Evolutionary conservation across 2,329 filamentous ascomycete genomes (phyloP).

Genomic region (Bipolaris bicolor): DNA sequence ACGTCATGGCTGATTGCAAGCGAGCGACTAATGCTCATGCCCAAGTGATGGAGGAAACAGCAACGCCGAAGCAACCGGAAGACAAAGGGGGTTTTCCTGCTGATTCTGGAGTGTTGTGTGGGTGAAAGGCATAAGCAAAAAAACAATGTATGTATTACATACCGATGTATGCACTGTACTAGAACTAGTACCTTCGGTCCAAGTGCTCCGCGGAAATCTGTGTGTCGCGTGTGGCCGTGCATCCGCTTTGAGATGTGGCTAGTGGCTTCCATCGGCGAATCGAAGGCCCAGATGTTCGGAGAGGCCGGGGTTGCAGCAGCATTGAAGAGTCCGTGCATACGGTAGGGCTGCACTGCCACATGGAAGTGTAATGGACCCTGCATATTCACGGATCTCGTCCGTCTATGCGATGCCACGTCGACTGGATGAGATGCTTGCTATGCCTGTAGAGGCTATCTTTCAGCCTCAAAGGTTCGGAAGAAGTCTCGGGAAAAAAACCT

Average conservation of each 20-base stretch:
- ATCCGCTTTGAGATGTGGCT: slow-evolving; percentile 31
- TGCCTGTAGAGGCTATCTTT: slow-evolving; percentile 12
- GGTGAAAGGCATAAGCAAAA: no score
- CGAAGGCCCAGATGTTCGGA: slow-evolving; percentile 22
- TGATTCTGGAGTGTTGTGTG: not conserved
- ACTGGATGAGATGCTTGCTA: slow-evolving; percentile 16
- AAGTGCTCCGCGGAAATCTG: not conserved
- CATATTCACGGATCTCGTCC: slow-evolving; percentile 12
- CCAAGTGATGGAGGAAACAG: slow-evolving; percentile 3
- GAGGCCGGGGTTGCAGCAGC: slow-evolving; percentile 20
- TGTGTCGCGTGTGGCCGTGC: slow-evolving; percentile 9
- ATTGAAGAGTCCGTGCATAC: slow-evolving; percentile 15
- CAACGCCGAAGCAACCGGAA: slow-evolving; percentile 1
- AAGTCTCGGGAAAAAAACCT: slow-evolving; percentile 23
- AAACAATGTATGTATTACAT: no score
- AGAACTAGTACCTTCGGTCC: not conserved
- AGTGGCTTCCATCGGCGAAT: slow-evolving; percentile 22
- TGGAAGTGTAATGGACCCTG: slow-evolving; percentile 19
- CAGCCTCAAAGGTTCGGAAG: slow-evolving; percentile 9
- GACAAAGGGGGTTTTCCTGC: not conserved
- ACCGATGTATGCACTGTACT: not conserved
- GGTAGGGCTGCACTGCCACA: slow-evolving; percentile 32
- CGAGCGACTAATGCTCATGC: slow-evolving; percentile 17
- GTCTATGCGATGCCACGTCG: slow-evolving; percentile 25
- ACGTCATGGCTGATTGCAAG: slow-evolving; percentile 34